Percentiles rank a stretch among this genome's conserved stretches.
These are phyloP conservation scores for Linanthus parryae DNA, from an alignment of 148 eudicot species.

Conservation along the genomic window DNA sequence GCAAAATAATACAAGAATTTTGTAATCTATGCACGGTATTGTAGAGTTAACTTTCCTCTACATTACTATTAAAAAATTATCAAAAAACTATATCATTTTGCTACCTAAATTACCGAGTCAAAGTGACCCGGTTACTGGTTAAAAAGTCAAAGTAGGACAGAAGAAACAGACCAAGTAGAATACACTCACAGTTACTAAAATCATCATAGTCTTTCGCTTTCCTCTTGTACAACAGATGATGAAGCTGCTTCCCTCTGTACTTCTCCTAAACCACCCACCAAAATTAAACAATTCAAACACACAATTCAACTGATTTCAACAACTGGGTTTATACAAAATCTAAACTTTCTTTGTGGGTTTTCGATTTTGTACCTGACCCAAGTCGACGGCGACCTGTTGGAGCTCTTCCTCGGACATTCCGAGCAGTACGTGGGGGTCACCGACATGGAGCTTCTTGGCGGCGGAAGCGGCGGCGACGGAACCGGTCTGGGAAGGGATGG, in stretches of 20 bases:
- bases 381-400: slow-evolving; percentile 71
- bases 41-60: too few species aligned
- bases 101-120: neutral
- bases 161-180: neutral
- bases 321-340: neutral
- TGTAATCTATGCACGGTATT: too few species aligned
- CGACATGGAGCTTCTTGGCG: slow-evolving; percentile 17
- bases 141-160: too few species aligned
- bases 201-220: slow-evolving; percentile 76
- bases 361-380: slow-evolving; percentile 51
- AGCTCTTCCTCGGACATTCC: slow-evolving; percentile 90
- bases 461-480: slow-evolving; percentile 13
- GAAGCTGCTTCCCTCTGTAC: slow-evolving; percentile 90
- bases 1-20: too few species aligned
- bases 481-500: slow-evolving; percentile 17
- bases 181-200: slow-evolving; percentile 56
- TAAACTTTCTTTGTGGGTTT: neutral
- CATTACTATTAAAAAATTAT: slow-evolving; percentile 2
- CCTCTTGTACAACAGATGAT: slow-evolving; percentile 85
- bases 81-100: neutral
- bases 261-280: slow-evolving; percentile 31
- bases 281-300: neutral
- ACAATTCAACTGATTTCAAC: neutral
- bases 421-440: slow-evolving; percentile 57
- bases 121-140: neutral